A percentile compares a stretch with the other conserved stretches of the same genome.
phyloP scores from a whole-genome alignment of 1,139 yeast species.

The Zygosaccharomyces pseudobailii region DNA sequence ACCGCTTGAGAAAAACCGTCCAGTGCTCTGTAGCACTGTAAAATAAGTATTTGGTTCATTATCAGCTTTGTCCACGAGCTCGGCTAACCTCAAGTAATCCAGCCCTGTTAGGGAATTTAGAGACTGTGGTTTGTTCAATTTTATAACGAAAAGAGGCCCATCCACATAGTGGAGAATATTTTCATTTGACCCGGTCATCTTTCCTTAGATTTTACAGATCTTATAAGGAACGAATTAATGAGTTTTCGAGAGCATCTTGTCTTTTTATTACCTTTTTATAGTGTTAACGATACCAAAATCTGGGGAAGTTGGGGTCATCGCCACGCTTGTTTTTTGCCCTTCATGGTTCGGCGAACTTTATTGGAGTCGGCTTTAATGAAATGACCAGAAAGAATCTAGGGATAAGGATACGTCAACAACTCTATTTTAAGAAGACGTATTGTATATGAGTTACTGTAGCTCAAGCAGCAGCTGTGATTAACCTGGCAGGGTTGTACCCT shows the following conservation, averaged over 20 bases:
- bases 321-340: neutral
- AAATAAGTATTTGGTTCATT: constrained; percentile 58
- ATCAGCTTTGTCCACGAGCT: constrained; percentile 59
- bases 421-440: too few relatives aligned
- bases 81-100: constrained; percentile 62
- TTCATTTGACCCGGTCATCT: neutral
- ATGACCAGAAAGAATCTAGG: neutral
- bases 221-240: neutral
- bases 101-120: constrained; percentile 65
- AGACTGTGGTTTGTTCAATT: constrained; percentile 56
- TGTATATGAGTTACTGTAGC: too few relatives aligned
- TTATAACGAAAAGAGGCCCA: constrained; percentile 46
- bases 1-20: constrained; percentile 80
- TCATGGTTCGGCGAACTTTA: neutral
- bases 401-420: too few relatives aligned
- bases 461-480: too few relatives aligned
- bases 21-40: constrained; percentile 68
- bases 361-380: neutral
- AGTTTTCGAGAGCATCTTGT: neutral
- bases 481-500: too few relatives aligned
- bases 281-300: neutral
- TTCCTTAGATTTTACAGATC: neutral
- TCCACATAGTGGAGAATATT: constrained; percentile 18
- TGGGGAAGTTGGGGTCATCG: neutral
- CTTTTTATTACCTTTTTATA: neutral